These are phyloP conservation scores for Calonectria multiphialidica DNA, from an alignment of 2,329 filamentous ascomycete species.

Conservation along the genomic window DNA sequence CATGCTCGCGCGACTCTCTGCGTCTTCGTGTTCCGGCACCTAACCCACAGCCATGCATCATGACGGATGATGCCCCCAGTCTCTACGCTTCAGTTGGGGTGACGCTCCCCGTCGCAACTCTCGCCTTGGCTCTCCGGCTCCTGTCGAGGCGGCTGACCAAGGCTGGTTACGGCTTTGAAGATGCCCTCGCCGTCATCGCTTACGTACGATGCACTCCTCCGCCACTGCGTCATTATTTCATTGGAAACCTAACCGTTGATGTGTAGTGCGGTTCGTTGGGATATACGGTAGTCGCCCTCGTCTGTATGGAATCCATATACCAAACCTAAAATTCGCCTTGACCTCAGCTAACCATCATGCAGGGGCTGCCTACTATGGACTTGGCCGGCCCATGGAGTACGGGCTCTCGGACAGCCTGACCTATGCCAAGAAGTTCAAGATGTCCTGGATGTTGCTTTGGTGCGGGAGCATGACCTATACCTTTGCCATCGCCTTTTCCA, in stretches of 20 bases:
- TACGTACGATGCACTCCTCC: constrained; percentile 29
- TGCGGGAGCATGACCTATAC: constrained; percentile 44
- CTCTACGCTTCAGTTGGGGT: constrained; percentile 35
- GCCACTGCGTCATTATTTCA: background rate
- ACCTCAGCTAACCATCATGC: constrained; percentile 2
- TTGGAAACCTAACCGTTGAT: constrained; percentile 1
- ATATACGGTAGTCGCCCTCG: constrained; percentile 29
- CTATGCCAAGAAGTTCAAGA: background rate
- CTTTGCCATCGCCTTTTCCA: constrained; percentile 44
- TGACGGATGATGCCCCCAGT: background rate
- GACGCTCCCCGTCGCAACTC: constrained; percentile 36
- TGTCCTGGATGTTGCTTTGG: constrained; percentile 40
- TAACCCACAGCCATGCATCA: background rate
- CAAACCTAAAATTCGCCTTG: too few relatives aligned
- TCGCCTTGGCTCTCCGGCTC: constrained; percentile 32
- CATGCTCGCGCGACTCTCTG: background rate
- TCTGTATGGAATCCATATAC: constrained; percentile 21
- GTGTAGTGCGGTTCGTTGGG: constrained; percentile 33
- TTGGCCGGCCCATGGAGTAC: background rate
- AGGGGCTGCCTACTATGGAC: constrained; percentile 1
- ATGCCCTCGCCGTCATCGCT: constrained; percentile 35
- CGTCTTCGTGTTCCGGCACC: background rate
- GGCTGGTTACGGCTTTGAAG: constrained; percentile 37
- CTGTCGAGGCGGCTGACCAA: constrained; percentile 37
- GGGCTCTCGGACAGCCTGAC: background rate